Evolutionary conservation across 1,284 basidiomycete genomes (phyloP).

Genomic region (Grifola frondosa): DNA sequence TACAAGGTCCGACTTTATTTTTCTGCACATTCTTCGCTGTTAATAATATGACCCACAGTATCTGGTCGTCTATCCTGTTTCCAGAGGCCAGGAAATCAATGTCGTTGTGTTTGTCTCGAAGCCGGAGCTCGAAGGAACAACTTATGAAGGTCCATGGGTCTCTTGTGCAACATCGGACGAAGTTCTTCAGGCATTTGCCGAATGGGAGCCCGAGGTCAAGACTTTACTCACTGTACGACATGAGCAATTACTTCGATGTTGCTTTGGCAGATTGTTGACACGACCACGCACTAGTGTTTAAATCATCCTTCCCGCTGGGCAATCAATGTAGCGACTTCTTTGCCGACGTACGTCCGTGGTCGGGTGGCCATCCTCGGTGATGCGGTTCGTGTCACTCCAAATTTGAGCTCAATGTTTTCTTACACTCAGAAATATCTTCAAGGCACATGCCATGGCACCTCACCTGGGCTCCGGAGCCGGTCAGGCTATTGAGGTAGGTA

Average conservation of each 20-base stretch:
- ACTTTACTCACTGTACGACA: conserved; percentile 24
- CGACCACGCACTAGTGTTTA: no score
- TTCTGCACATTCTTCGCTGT: no score
- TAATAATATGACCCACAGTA: no score
- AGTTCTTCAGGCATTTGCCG: conserved; percentile 16
- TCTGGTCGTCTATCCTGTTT: conserved; percentile 12
- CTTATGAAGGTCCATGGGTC: conserved; percentile 28
- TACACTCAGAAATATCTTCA: neutral
- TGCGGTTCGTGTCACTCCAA: conserved; percentile 21
- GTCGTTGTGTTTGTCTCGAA: conserved; percentile 22
- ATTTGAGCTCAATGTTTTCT: neutral
- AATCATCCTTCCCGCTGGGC: conserved; percentile 22
- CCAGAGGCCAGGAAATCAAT: conserved; percentile 19
- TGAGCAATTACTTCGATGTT: neutral
- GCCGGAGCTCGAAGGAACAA: conserved; percentile 21
- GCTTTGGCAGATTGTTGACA: no score
- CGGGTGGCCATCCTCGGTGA: conserved; percentile 31
- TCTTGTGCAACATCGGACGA: conserved; percentile 20
- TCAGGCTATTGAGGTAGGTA: conserved; percentile 37
- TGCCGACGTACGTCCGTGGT: conserved; percentile 25
- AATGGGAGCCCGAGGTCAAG: conserved; percentile 31
- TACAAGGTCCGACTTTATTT: no score
- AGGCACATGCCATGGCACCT: conserved; percentile 29
- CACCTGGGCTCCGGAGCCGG: conserved; percentile 39
- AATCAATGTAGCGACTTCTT: conserved; percentile 19